Percentiles rank a stretch among this genome's conserved stretches.
Conservation (phyloP, 2,329 filamentous ascomycete species). For the Aureobasidium musti region DNA sequence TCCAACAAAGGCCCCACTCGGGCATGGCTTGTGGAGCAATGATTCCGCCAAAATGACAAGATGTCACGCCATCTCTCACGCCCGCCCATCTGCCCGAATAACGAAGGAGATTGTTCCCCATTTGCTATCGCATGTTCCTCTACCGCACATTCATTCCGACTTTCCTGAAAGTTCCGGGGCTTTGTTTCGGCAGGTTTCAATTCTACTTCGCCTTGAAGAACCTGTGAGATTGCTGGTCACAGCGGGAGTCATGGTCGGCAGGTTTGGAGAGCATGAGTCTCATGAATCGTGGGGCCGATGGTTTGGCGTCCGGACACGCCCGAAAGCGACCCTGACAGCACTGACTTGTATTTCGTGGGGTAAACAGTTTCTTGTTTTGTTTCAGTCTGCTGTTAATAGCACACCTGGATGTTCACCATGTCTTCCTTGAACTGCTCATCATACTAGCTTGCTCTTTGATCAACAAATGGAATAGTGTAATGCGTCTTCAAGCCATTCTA, state of each 20-base stretch:
- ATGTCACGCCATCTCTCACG: slow-evolving; percentile 16
- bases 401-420: slow-evolving; percentile 7
- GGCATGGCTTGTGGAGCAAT: background rate
- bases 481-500: background rate
- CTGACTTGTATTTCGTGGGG: background rate
- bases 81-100: too few relatives aligned
- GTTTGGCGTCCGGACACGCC: background rate
- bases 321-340: slow-evolving; percentile 1
- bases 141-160: background rate
- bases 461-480: background rate
- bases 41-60: slow-evolving; percentile 11
- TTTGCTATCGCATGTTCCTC: background rate
- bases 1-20: background rate
- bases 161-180: background rate
- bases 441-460: background rate
- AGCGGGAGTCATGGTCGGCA: slow-evolving; percentile 9
- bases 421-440: background rate
- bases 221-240: background rate
- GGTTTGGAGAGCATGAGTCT: background rate
- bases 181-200: slow-evolving; percentile 6
- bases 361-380: background rate
- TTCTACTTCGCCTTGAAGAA: background rate
- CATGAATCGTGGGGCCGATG: slow-evolving; percentile 2
- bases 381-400: background rate
- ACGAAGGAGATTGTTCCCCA: background rate